These are phyloP conservation scores for Teunomyces funiuensis DNA, from an alignment of 805 yeast species.

Conservation along the genomic window DNA sequence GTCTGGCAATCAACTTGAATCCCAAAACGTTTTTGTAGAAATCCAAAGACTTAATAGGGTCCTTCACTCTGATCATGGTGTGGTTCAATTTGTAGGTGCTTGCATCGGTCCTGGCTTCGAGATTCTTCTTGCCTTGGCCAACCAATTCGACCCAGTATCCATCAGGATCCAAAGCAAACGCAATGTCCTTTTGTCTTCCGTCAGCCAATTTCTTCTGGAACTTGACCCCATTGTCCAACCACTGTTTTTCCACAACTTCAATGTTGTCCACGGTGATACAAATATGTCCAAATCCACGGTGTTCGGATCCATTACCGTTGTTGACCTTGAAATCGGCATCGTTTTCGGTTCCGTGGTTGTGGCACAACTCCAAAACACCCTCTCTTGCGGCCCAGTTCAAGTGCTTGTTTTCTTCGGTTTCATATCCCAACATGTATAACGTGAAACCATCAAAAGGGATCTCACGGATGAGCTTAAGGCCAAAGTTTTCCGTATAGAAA, in stretches of 20 bases:
- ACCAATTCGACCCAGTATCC: conserved; percentile 96
- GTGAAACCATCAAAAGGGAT: conserved; percentile 59
- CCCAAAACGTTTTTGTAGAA: conserved; percentile 83
- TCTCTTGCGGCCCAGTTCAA: conserved; percentile 43
- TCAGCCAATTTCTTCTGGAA: conserved; percentile 84
- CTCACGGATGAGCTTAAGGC: conserved; percentile 60
- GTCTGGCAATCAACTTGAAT: conserved; percentile 63
- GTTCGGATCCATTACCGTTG: conserved; percentile 83
- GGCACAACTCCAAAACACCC: conserved; percentile 84
- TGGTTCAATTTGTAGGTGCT: conserved; percentile 68
- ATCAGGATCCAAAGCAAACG: conserved; percentile 93
- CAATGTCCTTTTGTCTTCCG: conserved; percentile 91
- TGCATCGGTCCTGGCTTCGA: conserved; percentile 38
- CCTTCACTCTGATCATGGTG: conserved; percentile 90
- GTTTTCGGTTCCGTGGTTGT: conserved; percentile 70
- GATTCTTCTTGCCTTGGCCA: conserved; percentile 49
- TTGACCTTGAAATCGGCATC: conserved; percentile 56
- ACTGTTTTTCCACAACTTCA: conserved; percentile 53
- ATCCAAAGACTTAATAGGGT: conserved; percentile 68
- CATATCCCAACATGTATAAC: conserved; percentile 60
- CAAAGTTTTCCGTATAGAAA: conserved; percentile 74
- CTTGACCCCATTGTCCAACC: conserved; percentile 61
- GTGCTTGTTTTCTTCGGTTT: conserved; percentile 36
- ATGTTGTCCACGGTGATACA: conserved; percentile 86
- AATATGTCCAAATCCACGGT: conserved; percentile 92